Evolutionary conservation across 2,329 filamentous ascomycete species (phyloP).

Genomic region (Colletotrichum sp.): DNA sequence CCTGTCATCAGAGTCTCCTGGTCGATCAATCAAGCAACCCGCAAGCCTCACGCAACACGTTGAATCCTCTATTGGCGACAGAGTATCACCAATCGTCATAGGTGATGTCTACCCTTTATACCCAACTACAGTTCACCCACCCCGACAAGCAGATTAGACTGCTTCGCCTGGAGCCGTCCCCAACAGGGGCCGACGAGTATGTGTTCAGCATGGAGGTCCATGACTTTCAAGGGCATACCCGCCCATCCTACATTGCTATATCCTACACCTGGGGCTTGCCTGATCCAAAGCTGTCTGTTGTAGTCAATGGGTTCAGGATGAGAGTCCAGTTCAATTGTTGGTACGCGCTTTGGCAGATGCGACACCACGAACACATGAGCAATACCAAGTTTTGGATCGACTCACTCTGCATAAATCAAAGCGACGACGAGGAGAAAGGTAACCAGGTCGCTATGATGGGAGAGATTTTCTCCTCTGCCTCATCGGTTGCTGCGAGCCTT

Average conservation of each 20-base stretch:
- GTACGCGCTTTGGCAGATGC: background rate
- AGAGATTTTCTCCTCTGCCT: background rate
- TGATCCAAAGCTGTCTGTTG: accelerated
- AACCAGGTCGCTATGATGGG: background rate
- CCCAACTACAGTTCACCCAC: accelerated
- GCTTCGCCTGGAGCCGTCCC: background rate
- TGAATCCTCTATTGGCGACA: no score
- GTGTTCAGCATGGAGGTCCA: background rate
- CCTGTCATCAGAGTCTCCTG: no score
- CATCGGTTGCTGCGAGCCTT: background rate
- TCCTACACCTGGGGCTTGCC: background rate
- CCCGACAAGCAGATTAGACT: background rate
- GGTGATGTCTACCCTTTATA: background rate
- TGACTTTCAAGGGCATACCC: background rate
- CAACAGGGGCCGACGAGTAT: background rate
- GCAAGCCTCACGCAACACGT: no score
- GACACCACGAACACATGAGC: background rate
- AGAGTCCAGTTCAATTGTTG: accelerated
- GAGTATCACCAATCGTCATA: no score
- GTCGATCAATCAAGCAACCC: no score
- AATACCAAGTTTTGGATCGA: background rate
- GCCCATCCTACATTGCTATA: accelerated
- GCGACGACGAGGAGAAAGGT: background rate
- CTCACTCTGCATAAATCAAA: background rate
- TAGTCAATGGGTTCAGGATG: background rate